phyloP scores from a whole-genome alignment of 2,329 filamentous ascomycete genomes.

The Ophiognomonia clavigignenti-juglandacearum region DNA sequence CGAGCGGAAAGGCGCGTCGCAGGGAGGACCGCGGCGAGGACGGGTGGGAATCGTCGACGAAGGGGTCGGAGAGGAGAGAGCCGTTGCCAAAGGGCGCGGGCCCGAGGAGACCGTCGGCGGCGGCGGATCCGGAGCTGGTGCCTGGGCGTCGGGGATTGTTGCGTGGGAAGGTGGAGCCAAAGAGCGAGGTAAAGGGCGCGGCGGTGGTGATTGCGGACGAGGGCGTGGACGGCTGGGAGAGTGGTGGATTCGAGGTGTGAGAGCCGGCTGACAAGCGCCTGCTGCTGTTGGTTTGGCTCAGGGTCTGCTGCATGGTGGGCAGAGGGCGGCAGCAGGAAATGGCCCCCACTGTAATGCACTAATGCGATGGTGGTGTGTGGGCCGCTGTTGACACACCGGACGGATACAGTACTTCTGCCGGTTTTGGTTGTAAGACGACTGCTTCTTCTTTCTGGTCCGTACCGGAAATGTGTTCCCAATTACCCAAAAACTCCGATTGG shows the following conservation, averaged over 20 bases:
- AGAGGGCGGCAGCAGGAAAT: too few relatives aligned
- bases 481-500: too few relatives aligned
- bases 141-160: conserved; percentile 25
- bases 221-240: conserved; percentile 9
- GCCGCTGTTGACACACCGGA: too few relatives aligned
- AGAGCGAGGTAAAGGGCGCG: conserved; percentile 16
- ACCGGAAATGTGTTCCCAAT: too few relatives aligned
- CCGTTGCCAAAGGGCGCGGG: not conserved
- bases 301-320: too few relatives aligned
- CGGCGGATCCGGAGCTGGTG: conserved; percentile 27
- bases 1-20: not conserved
- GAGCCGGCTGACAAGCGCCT: too few relatives aligned
- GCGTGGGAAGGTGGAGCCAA: conserved; percentile 13
- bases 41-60: not conserved
- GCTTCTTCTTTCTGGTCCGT: too few relatives aligned
- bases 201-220: conserved; percentile 13
- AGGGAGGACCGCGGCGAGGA: not conserved
- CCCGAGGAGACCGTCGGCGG: conserved; percentile 10
- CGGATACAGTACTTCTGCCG: too few relatives aligned
- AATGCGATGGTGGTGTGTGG: too few relatives aligned
- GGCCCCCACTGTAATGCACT: too few relatives aligned
- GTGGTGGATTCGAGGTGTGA: conserved; percentile 13
- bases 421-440: too few relatives aligned
- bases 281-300: too few relatives aligned
- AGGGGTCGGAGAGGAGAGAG: not conserved